Conservation (phyloP, 2,329 filamentous ascomycete genomes). For the Sporothrix schenckii region DNA sequence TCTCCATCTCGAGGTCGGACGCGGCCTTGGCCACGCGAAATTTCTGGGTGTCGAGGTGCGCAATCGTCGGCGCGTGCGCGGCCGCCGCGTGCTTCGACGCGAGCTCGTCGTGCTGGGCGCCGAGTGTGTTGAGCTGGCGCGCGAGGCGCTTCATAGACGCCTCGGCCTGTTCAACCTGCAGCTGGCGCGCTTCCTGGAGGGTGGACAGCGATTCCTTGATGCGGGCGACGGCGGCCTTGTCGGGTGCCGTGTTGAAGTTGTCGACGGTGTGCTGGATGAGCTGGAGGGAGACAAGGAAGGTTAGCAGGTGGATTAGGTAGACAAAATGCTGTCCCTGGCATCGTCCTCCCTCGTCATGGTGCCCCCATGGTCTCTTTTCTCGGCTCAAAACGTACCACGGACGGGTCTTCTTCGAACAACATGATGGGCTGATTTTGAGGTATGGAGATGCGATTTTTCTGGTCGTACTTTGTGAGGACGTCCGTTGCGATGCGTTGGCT, state of each 20-base stretch:
- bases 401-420: constrained; percentile 92
- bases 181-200: constrained; percentile 79
- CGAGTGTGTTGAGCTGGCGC: constrained; percentile 74
- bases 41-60: constrained; percentile 87
- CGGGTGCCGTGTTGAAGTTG: constrained; percentile 93
- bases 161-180: constrained; percentile 73
- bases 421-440: constrained; percentile 57
- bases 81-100: constrained; percentile 73
- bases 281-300: constrained; percentile 48
- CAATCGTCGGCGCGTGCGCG: constrained; percentile 80
- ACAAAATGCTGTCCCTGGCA: background rate
- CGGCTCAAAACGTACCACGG: constrained; percentile 62
- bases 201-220: constrained; percentile 81
- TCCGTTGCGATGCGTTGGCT: background rate
- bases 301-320: background rate
- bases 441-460: background rate
- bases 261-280: constrained; percentile 88
- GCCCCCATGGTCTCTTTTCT: background rate
- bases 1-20: constrained; percentile 87
- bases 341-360: background rate
- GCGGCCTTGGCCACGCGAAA: constrained; percentile 93
- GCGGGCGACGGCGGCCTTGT: constrained; percentile 80
- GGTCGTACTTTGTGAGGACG: background rate
- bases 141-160: constrained; percentile 69
- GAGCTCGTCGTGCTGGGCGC: constrained; percentile 76